Percentiles rank a stretch among this genome's conserved stretches.
Conservation (phyloP, 2,329 filamentous ascomycete species). For the Stachybotrys echinatus region DNA sequence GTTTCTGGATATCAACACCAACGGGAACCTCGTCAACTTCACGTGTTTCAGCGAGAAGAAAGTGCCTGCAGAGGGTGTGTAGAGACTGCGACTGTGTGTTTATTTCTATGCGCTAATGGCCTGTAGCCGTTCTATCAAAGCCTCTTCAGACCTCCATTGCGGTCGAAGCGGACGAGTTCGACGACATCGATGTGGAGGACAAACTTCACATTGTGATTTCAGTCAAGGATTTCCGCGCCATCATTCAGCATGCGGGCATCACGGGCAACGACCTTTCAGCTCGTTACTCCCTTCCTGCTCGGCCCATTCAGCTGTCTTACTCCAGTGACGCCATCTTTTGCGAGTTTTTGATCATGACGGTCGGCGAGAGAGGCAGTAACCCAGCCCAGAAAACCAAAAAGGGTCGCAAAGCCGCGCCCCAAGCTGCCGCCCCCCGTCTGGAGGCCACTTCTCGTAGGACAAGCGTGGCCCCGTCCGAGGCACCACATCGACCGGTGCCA, state of each 20-base stretch:
- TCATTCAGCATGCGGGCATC: constrained; percentile 69
- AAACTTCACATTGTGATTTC: constrained; percentile 75
- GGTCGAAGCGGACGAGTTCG: constrained; percentile 71
- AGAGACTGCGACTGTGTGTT: background rate
- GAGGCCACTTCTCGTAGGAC: constrained; percentile 43
- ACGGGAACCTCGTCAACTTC: constrained; percentile 69
- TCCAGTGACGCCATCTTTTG: constrained; percentile 62
- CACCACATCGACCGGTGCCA: constrained; percentile 12
- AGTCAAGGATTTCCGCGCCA: constrained; percentile 77
- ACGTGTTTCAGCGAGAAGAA: constrained; percentile 80
- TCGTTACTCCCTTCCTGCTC: constrained; percentile 64
- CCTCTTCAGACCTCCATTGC: constrained; percentile 76
- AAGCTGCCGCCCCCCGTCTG: constrained; percentile 31
- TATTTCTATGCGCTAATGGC: constrained; percentile 8
- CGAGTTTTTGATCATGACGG: constrained; percentile 79
- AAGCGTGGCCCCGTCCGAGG: constrained; percentile 31
- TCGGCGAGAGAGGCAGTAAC: constrained; percentile 57
- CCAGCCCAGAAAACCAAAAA: constrained; percentile 43
- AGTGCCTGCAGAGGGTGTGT: constrained; percentile 50
- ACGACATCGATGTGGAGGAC: constrained; percentile 67
- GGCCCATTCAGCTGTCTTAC: constrained; percentile 70
- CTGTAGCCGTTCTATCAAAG: constrained; percentile 67
- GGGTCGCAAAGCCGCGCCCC: constrained; percentile 31
- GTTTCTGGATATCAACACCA: constrained; percentile 71
- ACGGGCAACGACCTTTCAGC: constrained; percentile 62